Conservation (phyloP, 106 monocot genomes). For the Dioscorea dumetorum region DNA sequence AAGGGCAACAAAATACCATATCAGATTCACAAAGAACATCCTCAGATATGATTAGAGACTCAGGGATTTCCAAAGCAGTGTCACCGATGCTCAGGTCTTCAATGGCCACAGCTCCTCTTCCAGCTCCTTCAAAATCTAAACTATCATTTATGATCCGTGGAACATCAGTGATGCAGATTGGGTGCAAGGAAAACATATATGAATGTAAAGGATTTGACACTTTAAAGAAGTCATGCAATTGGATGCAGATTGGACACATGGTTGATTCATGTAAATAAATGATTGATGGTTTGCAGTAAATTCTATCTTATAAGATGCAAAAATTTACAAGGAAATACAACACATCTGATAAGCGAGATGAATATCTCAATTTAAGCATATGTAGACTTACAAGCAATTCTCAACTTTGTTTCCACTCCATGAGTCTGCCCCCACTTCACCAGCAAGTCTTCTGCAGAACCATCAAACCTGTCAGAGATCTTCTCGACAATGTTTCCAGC, state of each 20-base stretch:
- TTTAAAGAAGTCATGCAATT: no score
- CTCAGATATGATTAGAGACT: conserved; percentile 76
- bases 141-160: conserved; percentile 3
- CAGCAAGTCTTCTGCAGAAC: conserved; percentile 37
- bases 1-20: conserved; percentile 40
- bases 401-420: conserved; percentile 64
- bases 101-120: conserved; percentile 84
- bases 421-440: conserved; percentile 60
- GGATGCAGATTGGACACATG: no score
- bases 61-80: conserved; percentile 79
- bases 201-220: no score
- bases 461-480: conserved; percentile 13
- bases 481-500: conserved; percentile 12
- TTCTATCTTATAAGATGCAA: no score
- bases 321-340: no score
- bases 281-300: no score
- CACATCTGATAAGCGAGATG: no score
- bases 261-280: no score
- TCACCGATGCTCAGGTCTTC: conserved; percentile 66
- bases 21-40: conserved; percentile 58
- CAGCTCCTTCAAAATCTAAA: conserved; percentile 81
- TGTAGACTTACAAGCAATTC: conserved; percentile 54
- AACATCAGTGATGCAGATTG: not conserved
- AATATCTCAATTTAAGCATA: not conserved
- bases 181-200: not conserved